Evolutionary conservation across 192 early-diverging fungal species (phyloP).

Genomic region (Podila verticillata): DNA sequence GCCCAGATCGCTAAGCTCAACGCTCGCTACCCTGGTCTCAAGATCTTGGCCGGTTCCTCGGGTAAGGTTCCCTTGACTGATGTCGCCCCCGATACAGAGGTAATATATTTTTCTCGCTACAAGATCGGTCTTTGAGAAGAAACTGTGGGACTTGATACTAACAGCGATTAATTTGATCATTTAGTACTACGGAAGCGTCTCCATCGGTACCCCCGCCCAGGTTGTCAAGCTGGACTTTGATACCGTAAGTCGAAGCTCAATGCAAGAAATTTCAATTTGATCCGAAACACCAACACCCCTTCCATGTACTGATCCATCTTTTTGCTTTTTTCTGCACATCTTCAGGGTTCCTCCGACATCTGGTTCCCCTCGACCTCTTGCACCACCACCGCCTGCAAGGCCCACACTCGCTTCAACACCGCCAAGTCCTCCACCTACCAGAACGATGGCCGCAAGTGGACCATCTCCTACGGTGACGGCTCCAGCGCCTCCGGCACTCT

Average conservation of each 20-base stretch:
- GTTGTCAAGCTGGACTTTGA: conserved; percentile 67
- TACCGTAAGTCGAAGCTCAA: conserved; percentile 28
- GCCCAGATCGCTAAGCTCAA: conserved; percentile 26
- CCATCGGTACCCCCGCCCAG: conserved; percentile 70
- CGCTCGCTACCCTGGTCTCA: conserved; percentile 10
- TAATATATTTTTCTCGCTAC: too few species aligned
- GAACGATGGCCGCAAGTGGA: conserved; percentile 65
- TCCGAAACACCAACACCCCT: too few species aligned
- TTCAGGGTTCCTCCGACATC: conserved; percentile 63
- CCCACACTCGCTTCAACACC: conserved; percentile 58
- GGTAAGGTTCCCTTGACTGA: conserved; percentile 33
- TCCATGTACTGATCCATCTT: neutral
- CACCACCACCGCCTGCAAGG: conserved; percentile 50
- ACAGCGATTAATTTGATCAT: too few species aligned
- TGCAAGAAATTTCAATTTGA: neutral
- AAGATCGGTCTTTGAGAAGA: too few species aligned
- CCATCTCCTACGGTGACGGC: conserved; percentile 75
- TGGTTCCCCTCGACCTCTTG: conserved; percentile 67
- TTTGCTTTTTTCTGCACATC: neutral
- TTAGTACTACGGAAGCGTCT: conserved; percentile 73
- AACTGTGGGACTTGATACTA: too few species aligned
- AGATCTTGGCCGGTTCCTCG: neutral
- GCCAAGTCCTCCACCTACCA: conserved; percentile 62
- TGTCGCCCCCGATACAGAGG: conserved; percentile 8
- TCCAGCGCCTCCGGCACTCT: conserved; percentile 54